These are phyloP conservation scores for Diplogelasinospora grovesii DNA, from an alignment of 495 filamentous ascomycete species.

Conservation along the genomic window DNA sequence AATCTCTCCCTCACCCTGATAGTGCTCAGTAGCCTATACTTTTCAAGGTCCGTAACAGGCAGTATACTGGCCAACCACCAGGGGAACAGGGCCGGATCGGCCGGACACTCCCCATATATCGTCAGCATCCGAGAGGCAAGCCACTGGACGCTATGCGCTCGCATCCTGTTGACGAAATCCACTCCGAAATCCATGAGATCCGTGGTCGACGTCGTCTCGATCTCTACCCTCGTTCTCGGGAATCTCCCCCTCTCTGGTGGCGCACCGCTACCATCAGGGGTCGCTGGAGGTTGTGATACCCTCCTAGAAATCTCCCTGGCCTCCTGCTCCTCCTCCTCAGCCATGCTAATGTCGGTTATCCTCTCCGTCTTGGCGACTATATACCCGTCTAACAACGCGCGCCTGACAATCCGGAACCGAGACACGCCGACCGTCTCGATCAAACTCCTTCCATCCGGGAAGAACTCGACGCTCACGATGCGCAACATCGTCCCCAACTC, in stretches of 20 bases:
- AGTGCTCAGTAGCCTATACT: conserved; percentile 64
- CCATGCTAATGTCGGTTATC: conserved; percentile 71
- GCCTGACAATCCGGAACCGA: conserved; percentile 63
- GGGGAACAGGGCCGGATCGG: conserved; percentile 69
- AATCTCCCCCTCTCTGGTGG: not conserved
- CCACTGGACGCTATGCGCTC: conserved; percentile 61
- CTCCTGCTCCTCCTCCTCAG: conserved; percentile 73
- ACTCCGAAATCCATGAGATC: conserved; percentile 57
- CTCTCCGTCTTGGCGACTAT: conserved; percentile 64
- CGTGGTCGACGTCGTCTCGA: conserved; percentile 61
- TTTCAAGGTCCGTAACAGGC: conserved; percentile 69
- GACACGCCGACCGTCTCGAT: conserved; percentile 68
- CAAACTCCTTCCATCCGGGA: conserved; percentile 74
- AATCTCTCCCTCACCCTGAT: conserved; percentile 71
- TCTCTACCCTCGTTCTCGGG: conserved; percentile 24
- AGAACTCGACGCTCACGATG: conserved; percentile 62
- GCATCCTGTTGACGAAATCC: conserved; percentile 62
- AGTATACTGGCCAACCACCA: conserved; percentile 88
- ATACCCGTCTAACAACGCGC: conserved; percentile 67
- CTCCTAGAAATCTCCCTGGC: conserved; percentile 59
- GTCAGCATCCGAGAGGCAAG: conserved; percentile 59
- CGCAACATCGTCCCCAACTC: conserved; percentile 71
- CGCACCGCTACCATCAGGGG: not conserved
- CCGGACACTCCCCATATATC: conserved; percentile 71
- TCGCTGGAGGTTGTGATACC: too few species aligned